A percentile compares a stretch with the other conserved stretches of the same genome.
Evolutionary conservation across 345 rosid genomes (phyloP).

Genomic region (Excoecaria agallocha): DNA sequence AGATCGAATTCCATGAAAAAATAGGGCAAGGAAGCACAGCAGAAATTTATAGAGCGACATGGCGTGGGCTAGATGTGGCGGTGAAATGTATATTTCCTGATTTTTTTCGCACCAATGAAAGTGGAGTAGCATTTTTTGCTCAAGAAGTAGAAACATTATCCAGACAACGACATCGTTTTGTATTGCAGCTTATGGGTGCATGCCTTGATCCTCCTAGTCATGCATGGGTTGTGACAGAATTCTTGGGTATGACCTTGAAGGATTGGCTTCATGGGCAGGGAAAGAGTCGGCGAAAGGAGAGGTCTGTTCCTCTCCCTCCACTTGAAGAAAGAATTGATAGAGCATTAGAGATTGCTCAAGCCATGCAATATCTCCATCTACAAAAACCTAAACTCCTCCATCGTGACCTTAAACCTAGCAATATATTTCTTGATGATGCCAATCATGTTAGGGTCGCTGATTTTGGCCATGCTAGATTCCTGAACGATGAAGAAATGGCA

Average conservation of each 20-base stretch:
- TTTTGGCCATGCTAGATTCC: slow-evolving; percentile 61
- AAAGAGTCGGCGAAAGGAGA: slow-evolving; percentile 21
- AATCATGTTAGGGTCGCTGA: slow-evolving; percentile 54
- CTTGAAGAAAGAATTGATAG: slow-evolving; percentile 36
- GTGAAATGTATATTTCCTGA: slow-evolving; percentile 53
- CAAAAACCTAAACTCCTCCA: slow-evolving; percentile 60
- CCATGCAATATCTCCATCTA: slow-evolving; percentile 63
- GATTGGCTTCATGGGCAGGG: slow-evolving; percentile 59
- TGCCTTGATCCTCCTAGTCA: slow-evolving; percentile 48
- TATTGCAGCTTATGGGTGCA: slow-evolving; percentile 57
- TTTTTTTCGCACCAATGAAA: slow-evolving; percentile 41
- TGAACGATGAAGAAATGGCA: slow-evolving; percentile 45
- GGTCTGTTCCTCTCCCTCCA: slow-evolving; percentile 41
- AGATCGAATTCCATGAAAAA: slow-evolving; percentile 44
- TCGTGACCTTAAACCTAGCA: slow-evolving; percentile 66
- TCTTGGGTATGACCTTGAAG: slow-evolving; percentile 43
- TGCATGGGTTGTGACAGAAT: slow-evolving; percentile 57
- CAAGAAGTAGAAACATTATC: slow-evolving; percentile 58
- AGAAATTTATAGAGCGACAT: slow-evolving; percentile 43
- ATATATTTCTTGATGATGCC: slow-evolving; percentile 51
- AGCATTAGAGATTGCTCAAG: slow-evolving; percentile 60
- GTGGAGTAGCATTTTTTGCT: slow-evolving; percentile 34
- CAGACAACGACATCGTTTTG: slow-evolving; percentile 49
- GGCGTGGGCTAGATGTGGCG: slow-evolving; percentile 63
- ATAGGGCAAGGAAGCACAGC: slow-evolving; percentile 57